phyloP scores from a whole-genome alignment of 345 rosid genomes.

The Euclidium syriacum region DNA sequence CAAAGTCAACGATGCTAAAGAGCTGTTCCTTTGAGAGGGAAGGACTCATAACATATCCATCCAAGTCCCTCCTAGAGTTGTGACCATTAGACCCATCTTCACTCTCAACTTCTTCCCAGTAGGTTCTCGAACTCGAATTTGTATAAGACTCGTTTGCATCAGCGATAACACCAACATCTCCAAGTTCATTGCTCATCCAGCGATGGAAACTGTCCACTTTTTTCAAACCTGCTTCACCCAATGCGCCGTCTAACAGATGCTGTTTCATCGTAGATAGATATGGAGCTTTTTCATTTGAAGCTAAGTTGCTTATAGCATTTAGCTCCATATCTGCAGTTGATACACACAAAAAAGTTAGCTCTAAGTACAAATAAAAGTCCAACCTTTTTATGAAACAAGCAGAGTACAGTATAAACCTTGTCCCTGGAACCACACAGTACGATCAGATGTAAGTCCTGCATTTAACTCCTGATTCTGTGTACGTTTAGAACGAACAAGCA shows the following conservation, averaged over 20 bases:
- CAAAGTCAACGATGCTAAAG: slow-evolving; percentile 73
- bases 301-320: slow-evolving; percentile 27
- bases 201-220: slow-evolving; percentile 89
- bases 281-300: slow-evolving; percentile 46
- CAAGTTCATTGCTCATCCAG: slow-evolving; percentile 95
- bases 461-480: slow-evolving; percentile 38
- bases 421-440: slow-evolving; percentile 34
- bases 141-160: slow-evolving; percentile 57
- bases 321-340: slow-evolving; percentile 34
- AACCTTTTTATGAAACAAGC: background rate
- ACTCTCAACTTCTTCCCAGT: slow-evolving; percentile 63
- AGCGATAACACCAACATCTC: slow-evolving; percentile 75
- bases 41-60: slow-evolving; percentile 54
- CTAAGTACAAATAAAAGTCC: background rate
- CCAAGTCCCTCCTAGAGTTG: slow-evolving; percentile 44
- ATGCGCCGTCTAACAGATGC: slow-evolving; percentile 42
- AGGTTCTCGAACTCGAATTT: slow-evolving; percentile 51
- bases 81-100: slow-evolving; percentile 51
- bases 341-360: slow-evolving; percentile 24
- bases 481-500: background rate
- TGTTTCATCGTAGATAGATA: slow-evolving; percentile 41
- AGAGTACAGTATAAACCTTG: slow-evolving; percentile 31
- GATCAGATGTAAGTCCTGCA: slow-evolving; percentile 35
- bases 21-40: slow-evolving; percentile 84
- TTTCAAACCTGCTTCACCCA: slow-evolving; percentile 59